Evolutionary conservation across 805 yeast species (phyloP), one percentile per base, ranked within the genome.

Genomic region (Candida nemodendra): DNA sequence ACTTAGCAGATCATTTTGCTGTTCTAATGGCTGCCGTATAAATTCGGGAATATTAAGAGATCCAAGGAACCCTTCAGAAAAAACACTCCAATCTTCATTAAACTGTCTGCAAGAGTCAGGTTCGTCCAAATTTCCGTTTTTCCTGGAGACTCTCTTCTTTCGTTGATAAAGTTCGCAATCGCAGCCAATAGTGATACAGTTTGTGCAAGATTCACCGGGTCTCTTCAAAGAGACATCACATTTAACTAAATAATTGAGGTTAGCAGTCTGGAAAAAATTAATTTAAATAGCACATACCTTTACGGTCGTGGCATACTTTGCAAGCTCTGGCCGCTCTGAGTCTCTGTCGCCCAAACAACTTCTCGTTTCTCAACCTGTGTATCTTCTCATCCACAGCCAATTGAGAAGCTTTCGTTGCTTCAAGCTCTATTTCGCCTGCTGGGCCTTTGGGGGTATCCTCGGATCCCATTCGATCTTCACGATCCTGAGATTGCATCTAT

Each of bases 261-360:
- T 21, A 29, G 38, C 28, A 21, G 25, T 17, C 25, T 4, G 32
- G 24, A 27, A 28, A 25, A 22, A 38, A 12, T 30, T 19, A 13
- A 30, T 3, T 18, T 13, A 16, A 16, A 15, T 18, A 27, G 12
- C 17, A 39, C 47, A 23, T 22, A 43, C 47, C 89, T 51, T 84
- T 84, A 27, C 90, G 67, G 9, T 81, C 73, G 39, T 86, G 82
- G 56, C 91, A 85, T 16, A 80, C 81, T 28, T 74, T 76, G 55
- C 90, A 83, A 2, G 90, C 90, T 34, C 84, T 62, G 8, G 82
- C 62, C 1, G 89, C 83, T 35, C 91, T 64, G 31, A 83, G 74
- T 41, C 79, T 53, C n/a, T n/a, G n/a, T n/a, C n/a, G n/a, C n/a
- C n/a, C n/a, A n/a, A n/a, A n/a, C n/a, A n/a, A n/a, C n/a, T n/a